Conservation (phyloP, 73 alveolate species). For the Blepharisma japonicum region DNA sequence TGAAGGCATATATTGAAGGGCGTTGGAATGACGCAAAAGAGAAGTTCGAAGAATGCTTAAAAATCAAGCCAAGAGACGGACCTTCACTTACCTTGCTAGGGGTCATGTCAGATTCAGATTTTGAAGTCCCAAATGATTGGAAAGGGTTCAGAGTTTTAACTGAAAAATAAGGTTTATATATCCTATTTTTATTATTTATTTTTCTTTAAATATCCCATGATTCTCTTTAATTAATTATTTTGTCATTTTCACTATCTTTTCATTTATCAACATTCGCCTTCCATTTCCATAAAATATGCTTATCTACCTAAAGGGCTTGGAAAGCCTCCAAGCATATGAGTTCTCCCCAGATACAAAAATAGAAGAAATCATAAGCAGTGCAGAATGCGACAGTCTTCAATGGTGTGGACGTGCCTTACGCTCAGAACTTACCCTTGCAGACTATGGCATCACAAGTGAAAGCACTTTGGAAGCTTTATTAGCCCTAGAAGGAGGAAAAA, state of each 20-base stretch:
- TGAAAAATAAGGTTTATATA: no score
- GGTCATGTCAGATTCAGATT: slow-evolving; percentile 41
- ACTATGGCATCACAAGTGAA: slow-evolving; percentile 30
- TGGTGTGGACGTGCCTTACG: not conserved
- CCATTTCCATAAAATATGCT: no score
- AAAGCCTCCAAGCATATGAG: no score
- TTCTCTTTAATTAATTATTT: no score
- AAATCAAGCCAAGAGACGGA: slow-evolving; percentile 52
- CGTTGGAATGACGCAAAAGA: slow-evolving; percentile 56
- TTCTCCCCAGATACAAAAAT: no score
- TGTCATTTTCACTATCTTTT: no score
- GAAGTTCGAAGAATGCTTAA: slow-evolving; percentile 39
- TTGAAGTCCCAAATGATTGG: slow-evolving; percentile 81
- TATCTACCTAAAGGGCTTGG: no score
- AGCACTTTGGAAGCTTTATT: slow-evolving; percentile 51
- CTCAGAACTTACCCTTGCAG: not conserved
- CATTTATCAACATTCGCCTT: no score
- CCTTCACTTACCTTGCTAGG: slow-evolving; percentile 45
- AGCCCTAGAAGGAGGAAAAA: slow-evolving; percentile 75
- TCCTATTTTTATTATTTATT: no score
- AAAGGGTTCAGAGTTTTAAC: slow-evolving; percentile 70
- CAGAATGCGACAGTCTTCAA: no score
- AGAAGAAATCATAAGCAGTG: no score
- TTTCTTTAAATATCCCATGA: no score
- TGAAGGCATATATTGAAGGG: slow-evolving; percentile 48